Evolutionary conservation across 208 protist species (phyloP).

Genomic region (Entamoeba nuttalli): DNA sequence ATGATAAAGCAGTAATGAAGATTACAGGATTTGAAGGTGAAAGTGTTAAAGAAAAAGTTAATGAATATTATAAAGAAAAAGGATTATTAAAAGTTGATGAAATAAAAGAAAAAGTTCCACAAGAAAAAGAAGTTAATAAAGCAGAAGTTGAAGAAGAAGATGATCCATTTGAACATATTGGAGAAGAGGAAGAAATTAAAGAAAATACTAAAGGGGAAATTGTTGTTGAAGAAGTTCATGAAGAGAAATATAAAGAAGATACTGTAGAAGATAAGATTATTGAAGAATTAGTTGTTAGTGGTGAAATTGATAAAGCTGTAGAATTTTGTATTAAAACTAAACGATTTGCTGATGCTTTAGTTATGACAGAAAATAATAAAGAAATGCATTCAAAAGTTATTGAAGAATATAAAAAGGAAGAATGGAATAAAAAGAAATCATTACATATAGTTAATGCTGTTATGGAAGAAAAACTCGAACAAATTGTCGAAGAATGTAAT

Average conservation of each 20-base stretch:
- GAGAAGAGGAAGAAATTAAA: background rate
- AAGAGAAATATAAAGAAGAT: background rate
- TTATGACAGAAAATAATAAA: background rate
- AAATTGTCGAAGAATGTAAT: background rate
- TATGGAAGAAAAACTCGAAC: background rate
- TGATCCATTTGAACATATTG: background rate
- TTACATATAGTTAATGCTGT: background rate
- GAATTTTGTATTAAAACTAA: background rate
- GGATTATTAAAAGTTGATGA: background rate
- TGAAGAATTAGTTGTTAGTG: background rate
- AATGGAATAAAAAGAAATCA: background rate
- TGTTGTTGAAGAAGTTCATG: background rate
- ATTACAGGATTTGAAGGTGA: background rate
- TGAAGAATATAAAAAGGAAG: background rate
- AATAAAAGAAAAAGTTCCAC: background rate
- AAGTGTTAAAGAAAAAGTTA: background rate
- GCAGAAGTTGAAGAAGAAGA: background rate
- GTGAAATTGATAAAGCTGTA: background rate
- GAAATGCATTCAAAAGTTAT: background rate
- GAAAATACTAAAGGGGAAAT: background rate
- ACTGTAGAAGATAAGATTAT: background rate
- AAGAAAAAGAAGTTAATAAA: background rate
- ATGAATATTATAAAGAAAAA: background rate
- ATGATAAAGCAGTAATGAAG: background rate
- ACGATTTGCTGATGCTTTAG: background rate